Conservation (phyloP, 495 filamentous ascomycete species). For the Penicillium longicatenatum region DNA sequence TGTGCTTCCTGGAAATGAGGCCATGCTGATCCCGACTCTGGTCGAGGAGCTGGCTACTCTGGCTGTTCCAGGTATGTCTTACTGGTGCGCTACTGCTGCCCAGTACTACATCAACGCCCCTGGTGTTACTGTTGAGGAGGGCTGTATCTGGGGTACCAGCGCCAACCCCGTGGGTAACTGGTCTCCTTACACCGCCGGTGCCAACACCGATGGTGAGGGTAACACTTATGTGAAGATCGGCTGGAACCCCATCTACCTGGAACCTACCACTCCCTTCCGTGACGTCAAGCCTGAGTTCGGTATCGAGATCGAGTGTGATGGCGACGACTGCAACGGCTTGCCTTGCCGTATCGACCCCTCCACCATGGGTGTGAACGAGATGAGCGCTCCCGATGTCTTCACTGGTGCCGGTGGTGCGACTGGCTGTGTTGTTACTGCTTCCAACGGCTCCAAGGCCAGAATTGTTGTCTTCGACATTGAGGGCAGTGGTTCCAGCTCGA, state of each 20-base stretch:
- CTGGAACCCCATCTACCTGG: conserved; percentile 78
- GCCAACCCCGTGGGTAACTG: conserved; percentile 74
- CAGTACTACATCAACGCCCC: conserved; percentile 86
- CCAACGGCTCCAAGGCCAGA: conserved; percentile 65
- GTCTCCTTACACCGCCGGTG: conserved; percentile 77
- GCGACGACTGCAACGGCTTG: conserved; percentile 68
- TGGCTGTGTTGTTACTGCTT: conserved; percentile 80
- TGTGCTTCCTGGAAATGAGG: conserved; percentile 82
- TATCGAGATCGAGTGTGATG: conserved; percentile 68
- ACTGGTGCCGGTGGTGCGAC: conserved; percentile 68
- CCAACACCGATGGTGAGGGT: conserved; percentile 66
- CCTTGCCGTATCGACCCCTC: conserved; percentile 75
- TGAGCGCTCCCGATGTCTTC: conserved; percentile 47
- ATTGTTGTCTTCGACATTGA: conserved; percentile 63
- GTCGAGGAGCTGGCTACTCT: conserved; percentile 56
- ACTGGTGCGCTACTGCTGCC: conserved; percentile 74
- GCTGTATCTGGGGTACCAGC: conserved; percentile 71
- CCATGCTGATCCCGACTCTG: conserved; percentile 81
- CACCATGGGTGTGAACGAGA: conserved; percentile 61
- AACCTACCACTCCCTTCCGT: conserved; percentile 56
- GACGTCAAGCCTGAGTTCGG: conserved; percentile 64
- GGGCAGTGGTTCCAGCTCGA: conserved; percentile 26
- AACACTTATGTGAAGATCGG: conserved; percentile 75
- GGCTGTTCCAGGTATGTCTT: conserved; percentile 69
- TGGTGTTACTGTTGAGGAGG: conserved; percentile 58